These are phyloP conservation scores for Ophiostoma ips DNA, from an alignment of 2,329 filamentous ascomycete species.

Conservation along the genomic window DNA sequence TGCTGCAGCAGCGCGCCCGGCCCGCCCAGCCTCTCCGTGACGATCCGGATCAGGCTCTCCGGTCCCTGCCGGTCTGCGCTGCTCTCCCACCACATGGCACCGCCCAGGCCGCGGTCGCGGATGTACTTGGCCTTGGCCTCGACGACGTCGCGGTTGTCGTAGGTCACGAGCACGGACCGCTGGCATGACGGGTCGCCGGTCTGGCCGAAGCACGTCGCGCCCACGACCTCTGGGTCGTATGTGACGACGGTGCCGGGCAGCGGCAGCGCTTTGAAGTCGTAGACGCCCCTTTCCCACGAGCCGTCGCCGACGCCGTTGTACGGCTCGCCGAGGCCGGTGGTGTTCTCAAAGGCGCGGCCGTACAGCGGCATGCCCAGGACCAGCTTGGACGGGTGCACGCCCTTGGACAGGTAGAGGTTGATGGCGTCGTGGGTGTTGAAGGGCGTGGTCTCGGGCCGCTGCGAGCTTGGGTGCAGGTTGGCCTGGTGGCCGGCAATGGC, in stretches of 20 bases:
- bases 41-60: conserved; percentile 53
- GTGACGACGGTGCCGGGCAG: conserved; percentile 49
- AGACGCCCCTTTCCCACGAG: conserved; percentile 72
- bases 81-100: conserved; percentile 97
- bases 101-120: conserved; percentile 52
- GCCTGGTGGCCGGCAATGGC: conserved; percentile 58
- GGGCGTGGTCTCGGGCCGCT: conserved; percentile 49
- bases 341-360: conserved; percentile 70
- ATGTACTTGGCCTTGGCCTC: conserved; percentile 60
- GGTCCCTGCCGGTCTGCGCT: conserved; percentile 57
- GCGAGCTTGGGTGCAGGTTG: conserved; percentile 48
- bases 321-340: conserved; percentile 55
- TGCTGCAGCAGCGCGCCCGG: conserved; percentile 32
- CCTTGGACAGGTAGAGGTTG: conserved; percentile 50
- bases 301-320: conserved; percentile 65
- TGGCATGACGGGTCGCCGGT: conserved; percentile 28
- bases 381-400: conserved; percentile 57
- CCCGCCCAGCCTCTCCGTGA: conserved; percentile 46
- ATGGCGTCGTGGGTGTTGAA: conserved; percentile 65
- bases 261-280: conserved; percentile 80
- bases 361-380: conserved; percentile 89
- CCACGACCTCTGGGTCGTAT: conserved; percentile 48
- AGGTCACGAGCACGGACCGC: conserved; percentile 57
- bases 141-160: conserved; percentile 58
- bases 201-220: conserved; percentile 64